Evolutionary conservation across 306 rosid genomes (phyloP), one percentile per base, ranked within the genome.

Genomic region (Sechiopsis laciniata): DNA sequence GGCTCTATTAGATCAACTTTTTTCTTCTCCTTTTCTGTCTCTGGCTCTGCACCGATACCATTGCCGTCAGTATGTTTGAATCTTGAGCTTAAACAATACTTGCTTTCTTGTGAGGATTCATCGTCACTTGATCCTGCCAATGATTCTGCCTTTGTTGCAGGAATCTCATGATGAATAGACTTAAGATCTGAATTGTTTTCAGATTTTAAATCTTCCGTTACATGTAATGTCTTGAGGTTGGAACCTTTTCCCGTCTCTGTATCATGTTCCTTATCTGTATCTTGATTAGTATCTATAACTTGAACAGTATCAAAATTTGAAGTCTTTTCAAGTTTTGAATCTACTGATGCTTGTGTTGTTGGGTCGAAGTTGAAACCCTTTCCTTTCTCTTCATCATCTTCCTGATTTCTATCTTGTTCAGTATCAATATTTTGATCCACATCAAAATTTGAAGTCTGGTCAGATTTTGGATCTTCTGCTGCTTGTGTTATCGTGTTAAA

Each of bases 381-480:
- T 14, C 68, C 52, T 60, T 63, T 22, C 45, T 45, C 79, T 24
- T 73, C 83, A 74, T 80, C 78, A 15, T 75, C 84, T 85, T 63
- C 64, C 55, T 50, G 75, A 57, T 76, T 78, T 63, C 9, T 20
- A 55, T 75, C 62, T 56, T 75, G 61, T 71, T 32, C 56, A 9
- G 74, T 20, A 51, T 46, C 74, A 32, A 35, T 40, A 65, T 7
- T 26, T 35, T 40, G 26, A 35, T 65, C 13, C 5, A 6, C 55
- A 52, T 52, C 19, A 16, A 52, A 52, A 52, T 52, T n/a, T 52
- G 55, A 15, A 2, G 55, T 5, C 55, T 52, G 15, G 1, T 16
- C 7, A 79, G 76, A 78, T 73, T 84, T 78, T 58, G 73, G 77
- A 80, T 70, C 78, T 61, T 68, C 67, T 79, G 82, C 65, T 17